A percentile compares a stretch with the other conserved stretches of the same genome.
phyloP scores from a whole-genome alignment of 2,329 filamentous ascomycete genomes.

The Rhexocercosporidium sp. region DNA sequence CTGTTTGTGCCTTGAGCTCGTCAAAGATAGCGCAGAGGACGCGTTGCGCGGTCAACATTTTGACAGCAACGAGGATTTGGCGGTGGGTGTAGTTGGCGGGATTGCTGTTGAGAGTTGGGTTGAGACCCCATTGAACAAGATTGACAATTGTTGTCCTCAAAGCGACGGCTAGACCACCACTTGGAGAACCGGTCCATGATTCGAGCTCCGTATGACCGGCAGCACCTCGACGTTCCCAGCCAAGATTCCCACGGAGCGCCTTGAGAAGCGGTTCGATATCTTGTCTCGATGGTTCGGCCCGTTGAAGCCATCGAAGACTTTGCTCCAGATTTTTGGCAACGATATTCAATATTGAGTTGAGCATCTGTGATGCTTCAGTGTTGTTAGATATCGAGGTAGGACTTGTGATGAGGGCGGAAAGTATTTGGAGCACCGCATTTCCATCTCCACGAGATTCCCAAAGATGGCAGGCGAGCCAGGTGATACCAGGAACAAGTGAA shows the following conservation, averaged over 20 bases:
- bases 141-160: slow-evolving; percentile 66
- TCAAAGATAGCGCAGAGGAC: slow-evolving; percentile 68
- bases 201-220: slow-evolving; percentile 71
- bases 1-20: slow-evolving; percentile 67
- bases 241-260: slow-evolving; percentile 63
- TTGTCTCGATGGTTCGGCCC: slow-evolving; percentile 68
- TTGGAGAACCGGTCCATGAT: slow-evolving; percentile 63
- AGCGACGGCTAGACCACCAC: slow-evolving; percentile 60
- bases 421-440: slow-evolving; percentile 71
- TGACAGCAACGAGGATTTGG: slow-evolving; percentile 65
- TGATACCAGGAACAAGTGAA: slow-evolving; percentile 74
- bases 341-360: slow-evolving; percentile 73
- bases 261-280: slow-evolving; percentile 73
- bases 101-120: slow-evolving; percentile 59
- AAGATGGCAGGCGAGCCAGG: slow-evolving; percentile 73
- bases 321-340: slow-evolving; percentile 72
- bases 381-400: slow-evolving; percentile 69
- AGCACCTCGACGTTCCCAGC: slow-evolving; percentile 64
- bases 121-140: slow-evolving; percentile 70
- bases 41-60: slow-evolving; percentile 65
- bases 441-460: slow-evolving; percentile 70
- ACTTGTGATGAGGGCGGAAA: slow-evolving; percentile 70
- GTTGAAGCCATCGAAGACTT: slow-evolving; percentile 69
- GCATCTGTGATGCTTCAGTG: slow-evolving; percentile 69
- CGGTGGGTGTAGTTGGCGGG: slow-evolving; percentile 75